These are phyloP conservation scores for Gastrolobium bilobum DNA, from an alignment of 306 rosid species.

Conservation along the genomic window DNA sequence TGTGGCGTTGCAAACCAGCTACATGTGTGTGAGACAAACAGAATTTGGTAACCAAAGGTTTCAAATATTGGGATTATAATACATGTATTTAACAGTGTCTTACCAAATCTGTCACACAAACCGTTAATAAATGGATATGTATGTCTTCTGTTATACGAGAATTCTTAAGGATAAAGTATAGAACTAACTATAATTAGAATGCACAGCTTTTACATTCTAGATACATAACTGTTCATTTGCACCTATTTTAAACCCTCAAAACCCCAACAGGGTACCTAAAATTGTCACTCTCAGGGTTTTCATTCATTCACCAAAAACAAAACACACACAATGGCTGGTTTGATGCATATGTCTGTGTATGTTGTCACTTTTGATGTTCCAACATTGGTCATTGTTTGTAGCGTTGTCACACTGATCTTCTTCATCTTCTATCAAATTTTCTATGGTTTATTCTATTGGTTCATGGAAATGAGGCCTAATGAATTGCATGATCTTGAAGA, in stretches of 20 bases:
- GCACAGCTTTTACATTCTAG: slow-evolving; percentile 12
- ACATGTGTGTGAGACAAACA: too few species aligned
- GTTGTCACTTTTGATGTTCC: slow-evolving; percentile 39
- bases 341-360: slow-evolving; percentile 24
- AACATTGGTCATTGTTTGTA: background rate
- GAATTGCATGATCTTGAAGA: slow-evolving; percentile 41
- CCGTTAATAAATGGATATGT: background rate
- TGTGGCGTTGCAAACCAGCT: background rate
- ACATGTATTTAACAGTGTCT: background rate
- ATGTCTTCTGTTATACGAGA: background rate
- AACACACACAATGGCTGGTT: slow-evolving; percentile 33
- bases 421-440: slow-evolving; percentile 52
- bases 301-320: background rate
- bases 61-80: background rate
- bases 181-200: slow-evolving; percentile 36
- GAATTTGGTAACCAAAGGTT: background rate
- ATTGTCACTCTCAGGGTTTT: slow-evolving; percentile 22
- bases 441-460: slow-evolving; percentile 51
- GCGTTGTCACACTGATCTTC: slow-evolving; percentile 31
- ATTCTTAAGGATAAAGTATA: slow-evolving; percentile 2
- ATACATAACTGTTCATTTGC: background rate
- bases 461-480: slow-evolving; percentile 35
- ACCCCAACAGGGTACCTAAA: background rate
- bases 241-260: slow-evolving; percentile 20
- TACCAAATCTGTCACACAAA: slow-evolving; percentile 6